phyloP scores from a whole-genome alignment of 176 grass and related monocot genomes.

The Saccharum officinarum region DNA sequence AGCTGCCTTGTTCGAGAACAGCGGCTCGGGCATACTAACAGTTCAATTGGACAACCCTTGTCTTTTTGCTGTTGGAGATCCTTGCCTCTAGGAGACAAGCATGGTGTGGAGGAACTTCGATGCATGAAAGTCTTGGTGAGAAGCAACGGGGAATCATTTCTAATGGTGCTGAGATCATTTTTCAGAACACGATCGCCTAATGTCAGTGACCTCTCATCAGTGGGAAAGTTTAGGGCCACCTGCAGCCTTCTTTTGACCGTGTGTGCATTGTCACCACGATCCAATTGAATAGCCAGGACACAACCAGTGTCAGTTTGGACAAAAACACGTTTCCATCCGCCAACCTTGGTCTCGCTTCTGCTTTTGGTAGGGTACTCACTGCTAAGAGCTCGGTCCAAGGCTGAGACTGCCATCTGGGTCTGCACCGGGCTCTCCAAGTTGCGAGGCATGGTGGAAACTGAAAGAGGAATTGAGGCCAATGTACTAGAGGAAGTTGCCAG shows the following conservation, averaged over 20 bases:
- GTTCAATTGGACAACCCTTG: conserved; percentile 52
- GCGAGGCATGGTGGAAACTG: conserved; percentile 39
- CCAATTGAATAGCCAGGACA: conserved; percentile 56
- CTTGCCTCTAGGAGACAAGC: conserved; percentile 59
- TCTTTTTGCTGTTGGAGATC: conserved; percentile 62
- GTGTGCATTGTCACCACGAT: conserved; percentile 67
- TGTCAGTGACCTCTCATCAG: conserved; percentile 66
- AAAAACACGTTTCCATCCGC: conserved; percentile 63
- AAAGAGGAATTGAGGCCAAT: conserved; percentile 4
- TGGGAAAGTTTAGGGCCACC: conserved; percentile 66
- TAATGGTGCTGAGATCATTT: conserved; percentile 71
- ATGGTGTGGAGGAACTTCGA: conserved; percentile 75
- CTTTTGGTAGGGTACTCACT: conserved; percentile 39
- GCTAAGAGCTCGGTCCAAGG: conserved; percentile 47
- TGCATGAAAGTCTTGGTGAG: conserved; percentile 70
- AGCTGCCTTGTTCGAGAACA: conserved; percentile 50
- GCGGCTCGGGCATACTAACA: conserved; percentile 54
- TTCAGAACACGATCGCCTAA: conserved; percentile 64
- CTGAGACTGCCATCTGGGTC: conserved; percentile 72
- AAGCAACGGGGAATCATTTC: conserved; percentile 66
- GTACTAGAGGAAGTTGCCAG: conserved; percentile 11
- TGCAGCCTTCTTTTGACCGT: conserved; percentile 76
- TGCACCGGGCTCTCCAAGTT: conserved; percentile 69
- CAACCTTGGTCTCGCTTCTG: conserved; percentile 35
- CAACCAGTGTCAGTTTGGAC: conserved; percentile 69